A percentile compares a stretch with the other conserved stretches of the same genome.
phyloP scores from a whole-genome alignment of 2,329 filamentous ascomycete species.

The Exophiala viscosa region DNA sequence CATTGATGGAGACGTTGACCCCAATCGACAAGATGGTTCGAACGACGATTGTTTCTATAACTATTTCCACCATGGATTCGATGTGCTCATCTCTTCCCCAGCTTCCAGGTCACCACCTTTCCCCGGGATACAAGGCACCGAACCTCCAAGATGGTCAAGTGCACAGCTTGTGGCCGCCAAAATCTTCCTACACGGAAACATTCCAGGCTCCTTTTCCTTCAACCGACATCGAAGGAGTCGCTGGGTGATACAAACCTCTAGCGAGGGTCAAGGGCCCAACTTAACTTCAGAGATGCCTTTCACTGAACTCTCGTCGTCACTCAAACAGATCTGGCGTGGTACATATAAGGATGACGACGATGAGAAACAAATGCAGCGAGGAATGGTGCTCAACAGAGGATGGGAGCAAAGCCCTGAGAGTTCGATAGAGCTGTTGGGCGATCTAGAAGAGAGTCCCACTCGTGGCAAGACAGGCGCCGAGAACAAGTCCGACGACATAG shows the following conservation, averaged over 20 bases:
- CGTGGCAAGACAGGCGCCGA: conserved; percentile 26
- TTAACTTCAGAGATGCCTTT: conserved; percentile 77
- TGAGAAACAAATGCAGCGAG: conserved; percentile 52
- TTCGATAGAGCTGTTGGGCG: conserved; percentile 78
- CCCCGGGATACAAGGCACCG: conserved; percentile 37
- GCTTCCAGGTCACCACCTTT: conserved; percentile 62
- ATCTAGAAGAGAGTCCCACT: conserved; percentile 71
- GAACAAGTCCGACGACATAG: conserved; percentile 41
- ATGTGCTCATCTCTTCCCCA: conserved; percentile 81
- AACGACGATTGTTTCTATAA: conserved; percentile 77
- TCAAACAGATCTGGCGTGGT: conserved; percentile 67
- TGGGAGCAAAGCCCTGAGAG: conserved; percentile 83
- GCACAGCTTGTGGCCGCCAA: conserved; percentile 80
- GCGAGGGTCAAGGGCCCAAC: conserved; percentile 39
- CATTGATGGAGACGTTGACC: conserved; percentile 54
- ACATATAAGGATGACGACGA: conserved; percentile 57
- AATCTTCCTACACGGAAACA: conserved; percentile 87
- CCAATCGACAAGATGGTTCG: conserved; percentile 56
- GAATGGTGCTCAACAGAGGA: conserved; percentile 84
- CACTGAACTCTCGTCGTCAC: conserved; percentile 62
- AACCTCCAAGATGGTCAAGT: conserved; percentile 32
- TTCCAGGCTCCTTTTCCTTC: conserved; percentile 94
- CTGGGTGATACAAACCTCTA: conserved; percentile 66
- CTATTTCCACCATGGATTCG: conserved; percentile 94
- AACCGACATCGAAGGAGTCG: conserved; percentile 87